These are phyloP conservation scores for Gomphus sp. DNA, from an alignment of 1,284 basidiomycete species.

Conservation along the genomic window DNA sequence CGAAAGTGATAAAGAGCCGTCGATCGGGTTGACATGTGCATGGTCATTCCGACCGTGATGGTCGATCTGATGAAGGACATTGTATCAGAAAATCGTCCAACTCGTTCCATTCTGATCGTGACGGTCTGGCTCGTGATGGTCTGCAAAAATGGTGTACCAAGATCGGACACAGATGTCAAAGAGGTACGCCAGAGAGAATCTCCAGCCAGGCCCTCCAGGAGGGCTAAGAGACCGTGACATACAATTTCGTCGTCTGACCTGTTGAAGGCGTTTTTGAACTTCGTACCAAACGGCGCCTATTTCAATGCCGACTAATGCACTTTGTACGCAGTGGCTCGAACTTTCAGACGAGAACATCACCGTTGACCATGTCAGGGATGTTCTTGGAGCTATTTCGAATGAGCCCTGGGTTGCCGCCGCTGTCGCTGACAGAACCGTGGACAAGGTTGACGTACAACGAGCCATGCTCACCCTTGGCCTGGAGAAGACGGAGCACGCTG, in stretches of 20 bases:
- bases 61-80: not conserved
- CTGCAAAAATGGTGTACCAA: not conserved
- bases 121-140: not conserved
- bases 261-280: not conserved
- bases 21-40: not conserved
- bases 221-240: not conserved
- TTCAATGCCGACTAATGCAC: conserved; percentile 12
- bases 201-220: not conserved
- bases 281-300: not conserved
- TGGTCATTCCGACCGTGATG: not conserved
- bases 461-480: conserved; percentile 54
- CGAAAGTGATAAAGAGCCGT: not conserved
- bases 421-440: conserved; percentile 56
- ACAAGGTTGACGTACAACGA: conserved; percentile 45
- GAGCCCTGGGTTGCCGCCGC: conserved; percentile 70
- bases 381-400: conserved; percentile 46
- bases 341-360: conserved; percentile 49
- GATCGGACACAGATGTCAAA: not conserved
- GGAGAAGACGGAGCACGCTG: conserved; percentile 39
- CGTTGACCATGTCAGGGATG: conserved; percentile 32
- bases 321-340: conserved; percentile 44
- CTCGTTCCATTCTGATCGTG: not conserved
- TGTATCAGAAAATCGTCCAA: not conserved
- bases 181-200: not conserved
- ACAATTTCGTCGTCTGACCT: not conserved